Percentiles rank a stretch among this genome's conserved stretches.
Conservation (phyloP, 208 protist genomes). For the Herpetomonas samuelpessoai region DNA sequence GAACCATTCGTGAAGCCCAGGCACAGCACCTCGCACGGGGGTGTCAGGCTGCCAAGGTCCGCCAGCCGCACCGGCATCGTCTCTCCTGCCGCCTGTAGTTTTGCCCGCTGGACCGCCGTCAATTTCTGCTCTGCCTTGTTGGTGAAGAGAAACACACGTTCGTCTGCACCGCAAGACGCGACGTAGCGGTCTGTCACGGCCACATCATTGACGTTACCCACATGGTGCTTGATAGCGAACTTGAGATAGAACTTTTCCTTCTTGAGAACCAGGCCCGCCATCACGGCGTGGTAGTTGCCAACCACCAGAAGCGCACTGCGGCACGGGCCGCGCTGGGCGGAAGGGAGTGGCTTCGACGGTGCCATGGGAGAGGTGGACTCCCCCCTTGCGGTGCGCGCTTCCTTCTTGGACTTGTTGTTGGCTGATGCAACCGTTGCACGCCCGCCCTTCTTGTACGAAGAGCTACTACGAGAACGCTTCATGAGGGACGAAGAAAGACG, state of each 20-base stretch:
- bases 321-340: constrained; percentile 16
- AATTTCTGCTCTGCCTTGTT: constrained; percentile 54
- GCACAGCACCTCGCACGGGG: constrained; percentile 45
- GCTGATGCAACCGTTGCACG: no score
- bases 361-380: neutral
- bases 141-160: constrained; percentile 76
- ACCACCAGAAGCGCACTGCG: constrained; percentile 54
- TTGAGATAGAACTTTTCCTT: constrained; percentile 57
- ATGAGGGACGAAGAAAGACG: no score
- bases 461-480: neutral
- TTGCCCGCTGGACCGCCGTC: constrained; percentile 18
- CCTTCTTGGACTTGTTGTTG: neutral
- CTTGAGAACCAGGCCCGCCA: constrained; percentile 56
- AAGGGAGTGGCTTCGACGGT: neutral
- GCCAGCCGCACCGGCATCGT: constrained; percentile 41
- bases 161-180: constrained; percentile 62
- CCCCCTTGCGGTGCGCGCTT: neutral
- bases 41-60: constrained; percentile 60
- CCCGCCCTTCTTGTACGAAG: no score
- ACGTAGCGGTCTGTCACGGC: constrained; percentile 46
- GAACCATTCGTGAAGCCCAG: constrained; percentile 34
- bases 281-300: constrained; percentile 76
- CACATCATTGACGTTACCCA: constrained; percentile 42
- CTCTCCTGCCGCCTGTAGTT: constrained; percentile 34
- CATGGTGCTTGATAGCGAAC: constrained; percentile 75